phyloP scores from a whole-genome alignment of 768 basidiomycete genomes.

The Suillus lakei region DNA sequence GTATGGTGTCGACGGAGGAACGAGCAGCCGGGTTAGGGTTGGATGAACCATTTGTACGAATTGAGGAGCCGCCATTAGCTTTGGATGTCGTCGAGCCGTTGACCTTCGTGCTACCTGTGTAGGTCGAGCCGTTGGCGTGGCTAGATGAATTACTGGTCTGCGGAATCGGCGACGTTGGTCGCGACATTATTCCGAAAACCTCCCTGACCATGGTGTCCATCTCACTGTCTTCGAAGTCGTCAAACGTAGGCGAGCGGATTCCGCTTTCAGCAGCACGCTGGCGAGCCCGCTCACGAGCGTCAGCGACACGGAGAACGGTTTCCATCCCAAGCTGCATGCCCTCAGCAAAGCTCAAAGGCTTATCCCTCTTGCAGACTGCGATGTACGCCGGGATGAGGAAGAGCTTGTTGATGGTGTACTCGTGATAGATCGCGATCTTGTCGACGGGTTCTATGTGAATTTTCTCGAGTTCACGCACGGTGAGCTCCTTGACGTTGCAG shows the following conservation, averaged over 20 bases:
- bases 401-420: conserved; percentile 36
- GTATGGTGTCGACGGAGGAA: conserved; percentile 29
- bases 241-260: conserved; percentile 34
- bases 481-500: conserved; percentile 41
- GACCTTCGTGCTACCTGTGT: background rate
- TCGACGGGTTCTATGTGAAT: conserved; percentile 40
- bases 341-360: conserved; percentile 42
- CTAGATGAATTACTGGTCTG: conserved; percentile 14
- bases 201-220: conserved; percentile 32
- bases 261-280: conserved; percentile 34
- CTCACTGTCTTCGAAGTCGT: conserved; percentile 35
- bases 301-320: conserved; percentile 41
- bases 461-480: conserved; percentile 44
- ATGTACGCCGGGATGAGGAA: conserved; percentile 43
- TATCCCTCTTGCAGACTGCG: conserved; percentile 40
- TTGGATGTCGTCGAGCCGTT: conserved; percentile 13
- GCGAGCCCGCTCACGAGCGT: conserved; percentile 47
- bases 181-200: conserved; percentile 32
- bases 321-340: conserved; percentile 47
- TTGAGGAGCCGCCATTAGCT: conserved; percentile 20
- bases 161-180: conserved; percentile 28
- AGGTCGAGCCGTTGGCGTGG: conserved; percentile 15
- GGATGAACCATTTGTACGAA: conserved; percentile 37
- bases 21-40: conserved; percentile 25
- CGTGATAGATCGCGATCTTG: conserved; percentile 44